These are phyloP conservation scores for Trametes coccinea DNA, from an alignment of 768 basidiomycete species.

Conservation along the genomic window DNA sequence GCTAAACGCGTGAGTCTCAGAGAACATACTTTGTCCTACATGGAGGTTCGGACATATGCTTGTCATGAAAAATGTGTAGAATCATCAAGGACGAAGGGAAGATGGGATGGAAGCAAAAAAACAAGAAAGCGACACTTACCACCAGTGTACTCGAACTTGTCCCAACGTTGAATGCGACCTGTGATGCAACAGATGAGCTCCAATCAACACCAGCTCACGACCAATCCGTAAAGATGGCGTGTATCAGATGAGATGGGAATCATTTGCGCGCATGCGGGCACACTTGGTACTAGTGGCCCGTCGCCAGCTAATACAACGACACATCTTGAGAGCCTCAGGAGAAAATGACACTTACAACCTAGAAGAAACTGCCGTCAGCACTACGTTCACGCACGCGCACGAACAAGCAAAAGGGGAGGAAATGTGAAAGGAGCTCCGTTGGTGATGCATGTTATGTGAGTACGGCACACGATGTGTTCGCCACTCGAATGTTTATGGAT, in stretches of 20 bases:
- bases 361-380: background rate
- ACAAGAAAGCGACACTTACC: background rate
- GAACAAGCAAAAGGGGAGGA: background rate
- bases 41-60: slow-evolving; percentile 72
- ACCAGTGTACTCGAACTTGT: no score
- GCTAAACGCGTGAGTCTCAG: slow-evolving; percentile 41
- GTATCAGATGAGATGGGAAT: slow-evolving; percentile 38
- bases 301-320: slow-evolving; percentile 38
- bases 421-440: slow-evolving; percentile 39
- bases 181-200: background rate
- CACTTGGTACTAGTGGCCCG: slow-evolving; percentile 26
- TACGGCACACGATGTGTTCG: slow-evolving; percentile 67
- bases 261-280: slow-evolving; percentile 38
- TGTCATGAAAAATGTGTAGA: slow-evolving; percentile 44
- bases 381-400: background rate
- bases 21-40: slow-evolving; percentile 53
- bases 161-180: background rate
- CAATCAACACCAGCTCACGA: no score
- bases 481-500: slow-evolving; percentile 68
- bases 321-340: background rate
- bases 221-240: background rate
- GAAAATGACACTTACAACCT: slow-evolving; percentile 9
- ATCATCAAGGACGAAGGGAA: slow-evolving; percentile 48
- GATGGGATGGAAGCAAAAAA: slow-evolving; percentile 1
- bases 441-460: slow-evolving; percentile 76